Conservation (phyloP, 176 grass and related monocot species). For the Musa itinerans region DNA sequence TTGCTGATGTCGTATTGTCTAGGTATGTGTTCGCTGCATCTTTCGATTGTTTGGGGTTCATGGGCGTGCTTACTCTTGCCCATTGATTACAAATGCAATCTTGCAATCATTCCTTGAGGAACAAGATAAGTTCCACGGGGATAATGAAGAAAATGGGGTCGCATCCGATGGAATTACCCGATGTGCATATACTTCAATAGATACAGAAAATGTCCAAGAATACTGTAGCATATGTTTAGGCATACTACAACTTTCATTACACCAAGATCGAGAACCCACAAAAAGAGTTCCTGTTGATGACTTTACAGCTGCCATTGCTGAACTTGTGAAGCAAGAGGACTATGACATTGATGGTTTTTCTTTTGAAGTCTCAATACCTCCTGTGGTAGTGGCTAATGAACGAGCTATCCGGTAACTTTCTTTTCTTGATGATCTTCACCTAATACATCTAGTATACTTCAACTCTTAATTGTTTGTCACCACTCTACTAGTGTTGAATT, state of each 20-base stretch:
- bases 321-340: conserved; percentile 37
- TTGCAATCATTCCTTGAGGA: conserved; percentile 8
- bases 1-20: neutral
- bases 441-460: neutral
- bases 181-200: conserved; percentile 1
- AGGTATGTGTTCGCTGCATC: conserved; percentile 17
- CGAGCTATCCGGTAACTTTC: conserved; percentile 52
- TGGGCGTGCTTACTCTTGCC: conserved; percentile 14
- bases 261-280: conserved; percentile 23
- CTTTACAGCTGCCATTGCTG: conserved; percentile 36
- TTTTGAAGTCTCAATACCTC: conserved; percentile 64
- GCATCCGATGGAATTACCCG: neutral
- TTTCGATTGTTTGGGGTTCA: conserved; percentile 17
- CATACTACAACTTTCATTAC: conserved; percentile 43
- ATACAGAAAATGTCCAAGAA: neutral
- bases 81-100: conserved; percentile 5
- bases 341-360: conserved; percentile 58
- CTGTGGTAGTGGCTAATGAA: conserved; percentile 55
- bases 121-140: neutral
- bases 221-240: conserved; percentile 83
- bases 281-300: conserved; percentile 24
- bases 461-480: neutral
- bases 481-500: neutral
- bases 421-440: neutral
- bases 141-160: neutral